Conservation (phyloP, 495 filamentous ascomycete species). For the Daldinia bambusicola region DNA sequence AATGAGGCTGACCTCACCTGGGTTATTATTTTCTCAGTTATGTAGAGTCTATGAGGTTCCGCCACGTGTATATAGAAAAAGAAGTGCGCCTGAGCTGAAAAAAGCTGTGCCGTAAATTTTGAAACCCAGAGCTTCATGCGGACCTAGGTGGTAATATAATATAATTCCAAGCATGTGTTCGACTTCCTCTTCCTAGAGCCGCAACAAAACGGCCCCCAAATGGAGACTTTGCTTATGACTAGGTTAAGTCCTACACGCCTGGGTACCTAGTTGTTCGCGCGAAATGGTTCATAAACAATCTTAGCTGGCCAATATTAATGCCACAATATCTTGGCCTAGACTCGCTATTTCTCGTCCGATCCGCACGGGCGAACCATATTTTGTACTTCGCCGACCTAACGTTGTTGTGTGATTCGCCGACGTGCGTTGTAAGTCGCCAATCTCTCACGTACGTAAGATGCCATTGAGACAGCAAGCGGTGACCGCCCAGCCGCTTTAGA, state of each 20-base stretch:
- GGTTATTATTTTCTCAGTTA: not conserved
- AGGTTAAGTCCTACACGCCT: not conserved
- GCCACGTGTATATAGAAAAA: not conserved
- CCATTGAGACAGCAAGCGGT: not conserved
- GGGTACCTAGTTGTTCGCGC: not conserved
- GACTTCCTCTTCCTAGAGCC: not conserved
- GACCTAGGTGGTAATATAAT: not conserved
- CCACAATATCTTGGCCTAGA: not conserved
- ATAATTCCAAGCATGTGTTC: not conserved
- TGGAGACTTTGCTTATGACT: not conserved
- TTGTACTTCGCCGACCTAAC: not conserved
- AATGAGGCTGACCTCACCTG: not conserved
- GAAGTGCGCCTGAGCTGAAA: not conserved
- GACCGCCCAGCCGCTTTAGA: not conserved
- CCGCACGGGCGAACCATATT: not conserved
- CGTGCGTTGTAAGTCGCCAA: not conserved
- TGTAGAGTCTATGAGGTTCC: constrained; percentile 1
- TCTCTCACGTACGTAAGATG: not conserved
- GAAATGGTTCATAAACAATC: not conserved
- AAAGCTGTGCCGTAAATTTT: not conserved
- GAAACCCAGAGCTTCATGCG: not conserved
- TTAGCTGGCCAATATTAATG: not conserved
- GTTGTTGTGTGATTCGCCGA: not conserved
- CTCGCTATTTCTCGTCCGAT: not conserved
- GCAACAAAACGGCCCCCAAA: constrained; percentile 2